Base-by-base conservation (phyloP, 306 rosid genomes). In the Styphnolobium japonicum region DNA sequence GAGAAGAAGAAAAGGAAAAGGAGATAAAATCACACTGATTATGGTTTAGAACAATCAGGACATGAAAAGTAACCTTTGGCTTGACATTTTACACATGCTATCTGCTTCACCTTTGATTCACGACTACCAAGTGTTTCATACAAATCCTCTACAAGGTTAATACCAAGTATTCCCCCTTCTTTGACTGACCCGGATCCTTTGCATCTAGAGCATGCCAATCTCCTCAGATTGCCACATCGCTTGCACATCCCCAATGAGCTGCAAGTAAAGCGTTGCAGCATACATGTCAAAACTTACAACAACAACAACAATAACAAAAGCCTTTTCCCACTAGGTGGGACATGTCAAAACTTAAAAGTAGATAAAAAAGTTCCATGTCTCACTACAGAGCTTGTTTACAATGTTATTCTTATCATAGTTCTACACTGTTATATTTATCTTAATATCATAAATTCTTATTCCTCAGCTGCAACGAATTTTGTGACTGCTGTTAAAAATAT, bases 221-320 rank as follows among this genome's bases (percentile, higher is more conserved):
- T 85, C 88, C 84, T 85, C 75, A 94, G 46, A 75, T 94, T 88
- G 55, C 97, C 98, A 48, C 98, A 94, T 77, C 87, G 76, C 86
- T 86, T 94, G 91, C 97, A 94, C 93, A 94, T 75, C 10, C 91
- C 98, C 48, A 94, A 79, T 18, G 97, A 78, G 68, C 97, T 94
- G 88, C 81, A 85, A 14, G 66, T 22, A 64, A 79, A 16, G 21
- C 40, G 31, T 78, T 71, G 66, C 33, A 27, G 11, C 12, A 16
- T 10, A 67, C 11, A 15, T 25, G 57, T 76, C 67, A 86, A 37
- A 72, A 34, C 25, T 34, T 18, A 37, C n/a, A n/a, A n/a, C n/a
- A n/a, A n/a, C n/a, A n/a, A n/a, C n/a, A n/a, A n/a, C n/a, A n/a
- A n/a, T n/a, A n/a, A n/a, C n/a, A n/a, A n/a, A n/a, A n/a, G n/a